These are phyloP conservation scores for Podosphaera xanthii DNA, from an alignment of 2,329 filamentous ascomycete genomes.

Conservation along the genomic window DNA sequence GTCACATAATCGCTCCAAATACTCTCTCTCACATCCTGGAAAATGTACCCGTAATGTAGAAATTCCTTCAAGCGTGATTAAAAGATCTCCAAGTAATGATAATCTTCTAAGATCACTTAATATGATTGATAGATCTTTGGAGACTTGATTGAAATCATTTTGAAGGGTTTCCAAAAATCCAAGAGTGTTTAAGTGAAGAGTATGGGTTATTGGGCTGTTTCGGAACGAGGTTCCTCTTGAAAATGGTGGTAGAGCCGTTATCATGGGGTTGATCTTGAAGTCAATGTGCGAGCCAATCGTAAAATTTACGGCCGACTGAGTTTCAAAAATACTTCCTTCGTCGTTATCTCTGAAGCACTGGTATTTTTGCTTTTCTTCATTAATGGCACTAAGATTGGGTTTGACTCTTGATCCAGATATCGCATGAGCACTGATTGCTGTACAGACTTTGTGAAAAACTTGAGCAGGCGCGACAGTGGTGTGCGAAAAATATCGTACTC, in stretches of 20 bases:
- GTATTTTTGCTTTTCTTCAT: constrained; percentile 40
- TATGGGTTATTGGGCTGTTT: constrained; percentile 20
- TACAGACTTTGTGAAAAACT: constrained; percentile 85
- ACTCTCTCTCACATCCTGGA: constrained; percentile 66
- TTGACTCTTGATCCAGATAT: constrained; percentile 75
- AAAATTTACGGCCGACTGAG: constrained; percentile 32
- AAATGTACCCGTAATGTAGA: constrained; percentile 57
- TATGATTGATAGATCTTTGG: constrained; percentile 62
- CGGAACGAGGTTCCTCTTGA: constrained; percentile 27
- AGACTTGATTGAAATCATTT: constrained; percentile 64
- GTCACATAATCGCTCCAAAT: constrained; percentile 62
- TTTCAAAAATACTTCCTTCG: constrained; percentile 45
- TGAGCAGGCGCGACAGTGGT: constrained; percentile 66
- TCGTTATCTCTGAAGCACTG: constrained; percentile 50
- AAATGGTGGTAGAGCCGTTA: constrained; percentile 66
- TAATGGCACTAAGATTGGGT: constrained; percentile 54
- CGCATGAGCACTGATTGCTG: constrained; percentile 77
- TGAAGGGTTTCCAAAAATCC: constrained; percentile 70
- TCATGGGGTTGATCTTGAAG: constrained; percentile 69
- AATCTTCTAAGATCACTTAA: constrained; percentile 64
- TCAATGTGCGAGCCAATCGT: constrained; percentile 63
- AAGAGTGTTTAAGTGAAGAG: constrained; percentile 51
- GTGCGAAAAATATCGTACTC: constrained; percentile 75
- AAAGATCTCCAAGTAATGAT: constrained; percentile 58
- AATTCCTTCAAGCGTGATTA: constrained; percentile 44